Conservation (phyloP, 2,329 filamentous ascomycete genomes). For the Talaromyces funiculosus region DNA sequence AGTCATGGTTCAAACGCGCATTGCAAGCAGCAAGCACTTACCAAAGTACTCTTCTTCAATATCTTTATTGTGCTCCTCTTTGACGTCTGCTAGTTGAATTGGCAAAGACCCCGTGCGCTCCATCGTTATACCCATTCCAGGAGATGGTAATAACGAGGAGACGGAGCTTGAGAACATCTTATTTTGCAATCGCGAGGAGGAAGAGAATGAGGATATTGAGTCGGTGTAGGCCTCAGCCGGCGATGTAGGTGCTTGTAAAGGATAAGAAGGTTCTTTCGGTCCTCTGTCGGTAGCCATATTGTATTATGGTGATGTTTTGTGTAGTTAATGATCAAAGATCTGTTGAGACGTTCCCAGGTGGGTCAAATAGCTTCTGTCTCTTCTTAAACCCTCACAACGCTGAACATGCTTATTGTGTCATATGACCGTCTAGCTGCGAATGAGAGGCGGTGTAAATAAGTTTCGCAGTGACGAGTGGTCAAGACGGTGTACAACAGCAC, state of each 20-base stretch:
- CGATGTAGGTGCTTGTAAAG: constrained; percentile 13
- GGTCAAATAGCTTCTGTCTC: constrained; percentile 1
- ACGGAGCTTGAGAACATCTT: constrained; percentile 56
- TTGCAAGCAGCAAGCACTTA: constrained; percentile 46
- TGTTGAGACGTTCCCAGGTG: background rate
- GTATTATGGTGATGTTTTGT: background rate
- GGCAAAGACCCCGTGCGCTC: constrained; percentile 52
- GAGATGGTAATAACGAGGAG: constrained; percentile 65
- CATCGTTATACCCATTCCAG: constrained; percentile 44
- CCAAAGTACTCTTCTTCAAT: constrained; percentile 63
- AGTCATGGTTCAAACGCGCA: background rate
- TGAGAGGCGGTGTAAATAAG: constrained; percentile 9
- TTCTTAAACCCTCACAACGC: background rate
- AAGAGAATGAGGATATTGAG: constrained; percentile 38
- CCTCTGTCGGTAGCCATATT: constrained; percentile 7
- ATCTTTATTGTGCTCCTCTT: constrained; percentile 64
- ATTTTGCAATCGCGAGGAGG: constrained; percentile 34
- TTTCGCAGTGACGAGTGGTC: background rate
- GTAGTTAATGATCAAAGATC: background rate
- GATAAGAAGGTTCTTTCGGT: constrained; percentile 5
- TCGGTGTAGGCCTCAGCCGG: constrained; percentile 31
- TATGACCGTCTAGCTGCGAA: constrained; percentile 7
- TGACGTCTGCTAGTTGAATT: constrained; percentile 69
- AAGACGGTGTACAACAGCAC: constrained; percentile 2
- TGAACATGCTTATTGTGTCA: constrained; percentile 4